Evolutionary conservation across 495 filamentous ascomycete species (phyloP).

Genomic region (Penicillium samsonianum): DNA sequence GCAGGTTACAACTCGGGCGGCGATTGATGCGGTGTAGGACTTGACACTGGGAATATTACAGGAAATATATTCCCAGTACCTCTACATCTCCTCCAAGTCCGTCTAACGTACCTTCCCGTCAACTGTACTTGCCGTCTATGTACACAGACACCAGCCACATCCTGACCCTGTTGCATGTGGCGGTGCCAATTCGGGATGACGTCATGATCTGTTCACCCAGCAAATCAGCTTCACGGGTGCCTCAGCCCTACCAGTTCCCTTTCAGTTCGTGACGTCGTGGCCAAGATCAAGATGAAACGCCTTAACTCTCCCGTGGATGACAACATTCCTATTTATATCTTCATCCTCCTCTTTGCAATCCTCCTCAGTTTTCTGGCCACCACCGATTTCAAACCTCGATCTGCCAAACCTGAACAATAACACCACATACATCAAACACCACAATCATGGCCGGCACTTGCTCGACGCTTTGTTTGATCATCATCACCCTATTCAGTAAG

Average conservation of each 20-base stretch:
- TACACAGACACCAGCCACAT: conserved; percentile 4
- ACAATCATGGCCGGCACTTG: conserved; percentile 39
- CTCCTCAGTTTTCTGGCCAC: conserved; percentile 37
- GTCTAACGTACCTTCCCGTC: conserved; percentile 5
- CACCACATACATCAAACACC: background rate
- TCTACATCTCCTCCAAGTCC: background rate
- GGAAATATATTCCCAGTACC: conserved; percentile 14
- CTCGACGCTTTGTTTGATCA: conserved; percentile 49
- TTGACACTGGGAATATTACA: background rate
- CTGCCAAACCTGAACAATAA: conserved; percentile 1
- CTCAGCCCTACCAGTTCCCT: conserved; percentile 12
- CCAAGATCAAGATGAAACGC: conserved; percentile 33
- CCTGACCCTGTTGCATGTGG: background rate
- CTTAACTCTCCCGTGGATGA: conserved; percentile 30
- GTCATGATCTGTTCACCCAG: background rate
- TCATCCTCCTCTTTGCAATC: conserved; percentile 33
- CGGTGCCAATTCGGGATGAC: conserved; percentile 4
- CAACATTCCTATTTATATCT: conserved; percentile 37
- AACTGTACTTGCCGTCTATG: background rate
- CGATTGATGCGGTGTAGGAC: conserved; percentile 80
- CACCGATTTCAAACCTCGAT: conserved; percentile 20
- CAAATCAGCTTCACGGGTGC: conserved; percentile 8
- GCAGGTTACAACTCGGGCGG: conserved; percentile 83
- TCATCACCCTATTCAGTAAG: conserved; percentile 62
- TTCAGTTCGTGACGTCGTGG: conserved; percentile 22